Evolutionary conservation across 129 eudicot species (phyloP).

Genomic region (Flaveria robusta): DNA sequence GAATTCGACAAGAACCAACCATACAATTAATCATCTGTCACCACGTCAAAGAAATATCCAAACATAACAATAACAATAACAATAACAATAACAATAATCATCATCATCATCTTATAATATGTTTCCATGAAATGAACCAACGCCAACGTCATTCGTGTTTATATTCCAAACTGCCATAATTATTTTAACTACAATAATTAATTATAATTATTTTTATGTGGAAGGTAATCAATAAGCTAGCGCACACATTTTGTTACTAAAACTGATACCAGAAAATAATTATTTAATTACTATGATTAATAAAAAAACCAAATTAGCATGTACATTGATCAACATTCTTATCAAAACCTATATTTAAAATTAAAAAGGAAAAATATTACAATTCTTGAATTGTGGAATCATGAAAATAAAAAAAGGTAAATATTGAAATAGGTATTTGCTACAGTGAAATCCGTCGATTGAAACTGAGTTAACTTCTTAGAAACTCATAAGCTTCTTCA

Average conservation of each 20-base stretch:
- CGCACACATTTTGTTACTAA: background rate
- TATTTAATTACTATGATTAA: background rate
- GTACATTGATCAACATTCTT: slow-evolving; percentile 11
- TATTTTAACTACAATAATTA: background rate
- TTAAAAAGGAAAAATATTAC: background rate
- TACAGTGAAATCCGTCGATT: too few relatives aligned
- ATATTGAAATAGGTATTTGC: background rate
- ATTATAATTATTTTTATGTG: background rate
- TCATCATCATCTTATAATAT: too few relatives aligned
- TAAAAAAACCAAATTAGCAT: background rate
- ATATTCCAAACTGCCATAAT: slow-evolving; percentile 4
- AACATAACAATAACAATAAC: background rate
- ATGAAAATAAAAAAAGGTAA: background rate
- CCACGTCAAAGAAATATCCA: slow-evolving; percentile 22
- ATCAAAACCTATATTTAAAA: background rate
- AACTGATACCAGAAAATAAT: background rate
- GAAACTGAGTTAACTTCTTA: slow-evolving; percentile 7
- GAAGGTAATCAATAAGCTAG: background rate
- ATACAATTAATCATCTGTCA: background rate
- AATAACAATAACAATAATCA: too few relatives aligned
- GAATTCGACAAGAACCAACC: slow-evolving; percentile 21
- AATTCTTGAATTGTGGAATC: background rate
- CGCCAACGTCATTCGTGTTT: slow-evolving; percentile 19
- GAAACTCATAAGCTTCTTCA: slow-evolving; percentile 39
- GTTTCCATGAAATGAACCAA: slow-evolving; percentile 5